phyloP scores from a whole-genome alignment of 2,329 filamentous ascomycete species.

The Aspergillus oerlinghausenensis region DNA sequence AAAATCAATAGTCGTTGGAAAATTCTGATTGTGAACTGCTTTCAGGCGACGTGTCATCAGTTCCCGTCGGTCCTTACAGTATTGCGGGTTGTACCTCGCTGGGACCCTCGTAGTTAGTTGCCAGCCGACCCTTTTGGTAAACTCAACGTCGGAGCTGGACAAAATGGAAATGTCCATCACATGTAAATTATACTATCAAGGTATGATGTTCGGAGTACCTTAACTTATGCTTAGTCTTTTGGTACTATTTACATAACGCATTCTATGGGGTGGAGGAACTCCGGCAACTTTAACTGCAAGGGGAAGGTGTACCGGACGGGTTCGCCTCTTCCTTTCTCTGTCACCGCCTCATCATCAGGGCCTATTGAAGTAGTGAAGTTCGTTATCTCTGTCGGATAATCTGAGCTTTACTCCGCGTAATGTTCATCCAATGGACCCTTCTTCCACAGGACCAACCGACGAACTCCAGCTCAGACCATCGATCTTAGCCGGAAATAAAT shows the following conservation, averaged over 20 bases:
- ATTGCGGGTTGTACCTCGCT: neutral
- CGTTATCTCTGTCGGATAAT: neutral
- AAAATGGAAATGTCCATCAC: neutral
- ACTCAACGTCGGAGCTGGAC: neutral
- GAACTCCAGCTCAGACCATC: neutral
- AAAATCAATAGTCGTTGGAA: neutral
- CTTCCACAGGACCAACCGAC: neutral
- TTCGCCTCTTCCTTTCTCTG: neutral
- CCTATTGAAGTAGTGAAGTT: too few relatives aligned
- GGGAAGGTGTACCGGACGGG: neutral
- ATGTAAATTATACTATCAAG: neutral
- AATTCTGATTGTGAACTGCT: neutral
- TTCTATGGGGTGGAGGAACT: neutral
- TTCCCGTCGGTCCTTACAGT: neutral
- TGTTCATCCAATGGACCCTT: neutral
- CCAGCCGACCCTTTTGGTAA: too few relatives aligned
- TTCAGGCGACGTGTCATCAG: slow-evolving; percentile 19
- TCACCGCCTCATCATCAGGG: neutral
- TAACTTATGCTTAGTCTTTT: neutral
- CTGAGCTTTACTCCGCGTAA: neutral
- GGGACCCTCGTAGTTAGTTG: too few relatives aligned
- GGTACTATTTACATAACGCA: neutral
- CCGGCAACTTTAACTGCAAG: neutral
- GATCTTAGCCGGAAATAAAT: slow-evolving; percentile 1
- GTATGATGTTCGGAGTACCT: neutral